Conservation (phyloP, 805 yeast genomes). For the Saturnispora dispora region DNA sequence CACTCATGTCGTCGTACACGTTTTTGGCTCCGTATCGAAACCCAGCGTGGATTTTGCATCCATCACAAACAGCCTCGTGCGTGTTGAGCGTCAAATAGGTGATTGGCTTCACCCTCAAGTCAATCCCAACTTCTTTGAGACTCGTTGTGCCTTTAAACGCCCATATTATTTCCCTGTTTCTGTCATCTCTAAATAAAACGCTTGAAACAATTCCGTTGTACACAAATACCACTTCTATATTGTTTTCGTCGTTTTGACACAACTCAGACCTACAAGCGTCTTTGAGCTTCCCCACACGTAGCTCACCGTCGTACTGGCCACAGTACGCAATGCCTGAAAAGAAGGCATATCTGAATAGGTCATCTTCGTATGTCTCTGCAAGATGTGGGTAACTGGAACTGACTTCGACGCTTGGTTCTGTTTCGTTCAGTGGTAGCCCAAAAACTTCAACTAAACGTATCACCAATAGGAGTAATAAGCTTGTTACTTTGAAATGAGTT, state of each 20-base stretch:
- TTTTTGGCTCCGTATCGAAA: slow-evolving; percentile 40
- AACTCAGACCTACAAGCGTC: not conserved
- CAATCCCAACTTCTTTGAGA: slow-evolving; percentile 52
- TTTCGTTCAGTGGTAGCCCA: not conserved
- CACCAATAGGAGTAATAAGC: not conserved
- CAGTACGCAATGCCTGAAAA: slow-evolving; percentile 2
- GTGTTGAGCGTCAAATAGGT: slow-evolving; percentile 28
- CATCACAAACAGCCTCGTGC: slow-evolving; percentile 31
- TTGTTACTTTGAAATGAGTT: not conserved
- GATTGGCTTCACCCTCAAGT: slow-evolving; percentile 40
- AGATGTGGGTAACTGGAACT: not conserved
- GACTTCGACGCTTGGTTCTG: not conserved
- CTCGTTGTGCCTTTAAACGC: slow-evolving; percentile 60
- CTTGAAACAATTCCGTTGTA: slow-evolving; percentile 47
- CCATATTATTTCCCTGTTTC: slow-evolving; percentile 34
- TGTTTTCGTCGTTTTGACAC: not conserved
- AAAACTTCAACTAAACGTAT: not conserved
- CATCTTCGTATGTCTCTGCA: not conserved
- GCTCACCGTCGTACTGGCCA: not conserved
- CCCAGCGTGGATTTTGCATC: slow-evolving; percentile 59
- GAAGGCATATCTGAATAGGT: not conserved
- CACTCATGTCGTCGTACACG: slow-evolving; percentile 32
- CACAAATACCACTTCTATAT: slow-evolving; percentile 9
- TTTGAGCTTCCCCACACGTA: not conserved
- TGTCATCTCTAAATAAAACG: slow-evolving; percentile 41